These are phyloP conservation scores for Zymoseptoria ardabiliae DNA, from an alignment of 2,329 filamentous ascomycete species.

Conservation along the genomic window DNA sequence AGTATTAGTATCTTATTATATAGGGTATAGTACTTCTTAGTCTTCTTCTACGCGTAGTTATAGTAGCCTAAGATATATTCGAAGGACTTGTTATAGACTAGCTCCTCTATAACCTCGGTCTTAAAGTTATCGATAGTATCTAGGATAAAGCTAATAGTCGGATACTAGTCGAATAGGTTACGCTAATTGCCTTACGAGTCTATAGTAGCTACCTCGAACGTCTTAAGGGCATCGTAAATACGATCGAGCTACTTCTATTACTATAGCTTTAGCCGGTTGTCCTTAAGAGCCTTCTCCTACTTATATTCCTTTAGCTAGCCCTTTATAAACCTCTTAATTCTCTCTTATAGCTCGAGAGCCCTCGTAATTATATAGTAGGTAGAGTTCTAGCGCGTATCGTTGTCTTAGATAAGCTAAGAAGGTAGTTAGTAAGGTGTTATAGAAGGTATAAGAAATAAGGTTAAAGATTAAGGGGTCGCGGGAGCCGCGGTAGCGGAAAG, in stretches of 20 bases:
- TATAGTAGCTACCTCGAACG: not conserved
- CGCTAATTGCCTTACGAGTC: not conserved
- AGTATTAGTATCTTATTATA: not conserved
- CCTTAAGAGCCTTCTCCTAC: not conserved
- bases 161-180: not conserved
- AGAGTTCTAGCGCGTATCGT: no score
- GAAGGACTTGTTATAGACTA: not conserved
- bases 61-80: not conserved
- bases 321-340: no score
- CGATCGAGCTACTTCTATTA: conserved; percentile 1
- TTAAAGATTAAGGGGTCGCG: no score
- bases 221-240: not conserved
- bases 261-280: not conserved
- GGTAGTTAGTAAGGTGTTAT: no score
- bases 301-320: no score
- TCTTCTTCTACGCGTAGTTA: not conserved
- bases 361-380: no score
- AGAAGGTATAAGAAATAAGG: no score
- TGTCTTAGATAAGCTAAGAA: no score
- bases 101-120: not conserved
- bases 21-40: conserved; percentile 1
- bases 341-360: no score
- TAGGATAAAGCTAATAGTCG: not conserved
- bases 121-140: not conserved
- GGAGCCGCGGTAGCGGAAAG: no score